phyloP scores from a whole-genome alignment of 2,329 filamentous ascomycete genomes.

The Diaporthe vexans region DNA sequence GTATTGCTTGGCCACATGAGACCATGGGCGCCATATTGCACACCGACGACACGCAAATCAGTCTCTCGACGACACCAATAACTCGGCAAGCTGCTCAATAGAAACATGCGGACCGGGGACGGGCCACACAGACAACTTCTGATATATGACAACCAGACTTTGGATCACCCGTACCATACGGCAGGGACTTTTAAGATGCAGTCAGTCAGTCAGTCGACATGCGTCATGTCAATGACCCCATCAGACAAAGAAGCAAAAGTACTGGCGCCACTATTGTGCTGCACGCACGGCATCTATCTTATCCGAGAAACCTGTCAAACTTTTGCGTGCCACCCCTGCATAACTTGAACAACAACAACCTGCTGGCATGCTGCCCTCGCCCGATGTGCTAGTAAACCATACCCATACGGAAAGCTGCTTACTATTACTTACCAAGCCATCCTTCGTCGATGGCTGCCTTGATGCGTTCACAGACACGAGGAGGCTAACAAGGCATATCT shows the following conservation, averaged over 20 bases:
- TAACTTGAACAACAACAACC: background rate
- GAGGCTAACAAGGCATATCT: background rate
- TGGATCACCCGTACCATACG: background rate
- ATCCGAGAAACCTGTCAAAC: conserved; percentile 17
- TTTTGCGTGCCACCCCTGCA: conserved; percentile 11
- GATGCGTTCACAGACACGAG: background rate
- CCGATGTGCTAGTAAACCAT: background rate
- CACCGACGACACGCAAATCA: background rate
- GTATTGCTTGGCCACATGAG: conserved; percentile 9
- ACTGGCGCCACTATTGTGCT: conserved; percentile 7
- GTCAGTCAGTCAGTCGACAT: background rate
- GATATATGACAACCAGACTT: conserved; percentile 28
- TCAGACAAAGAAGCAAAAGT: conserved; percentile 1
- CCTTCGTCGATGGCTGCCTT: background rate
- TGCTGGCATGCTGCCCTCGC: background rate
- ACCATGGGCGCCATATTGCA: background rate
- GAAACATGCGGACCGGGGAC: conserved; percentile 20
- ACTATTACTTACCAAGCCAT: background rate
- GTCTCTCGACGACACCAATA: background rate
- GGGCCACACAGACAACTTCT: background rate
- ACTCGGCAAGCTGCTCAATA: conserved; percentile 1
- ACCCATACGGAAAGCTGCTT: background rate
- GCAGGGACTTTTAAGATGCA: conserved; percentile 16
- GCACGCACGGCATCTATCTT: conserved; percentile 6
- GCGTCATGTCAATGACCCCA: conserved; percentile 14